Evolutionary conservation across 768 basidiomycete species (phyloP).

Genomic region (Mycena albidolilacea): DNA sequence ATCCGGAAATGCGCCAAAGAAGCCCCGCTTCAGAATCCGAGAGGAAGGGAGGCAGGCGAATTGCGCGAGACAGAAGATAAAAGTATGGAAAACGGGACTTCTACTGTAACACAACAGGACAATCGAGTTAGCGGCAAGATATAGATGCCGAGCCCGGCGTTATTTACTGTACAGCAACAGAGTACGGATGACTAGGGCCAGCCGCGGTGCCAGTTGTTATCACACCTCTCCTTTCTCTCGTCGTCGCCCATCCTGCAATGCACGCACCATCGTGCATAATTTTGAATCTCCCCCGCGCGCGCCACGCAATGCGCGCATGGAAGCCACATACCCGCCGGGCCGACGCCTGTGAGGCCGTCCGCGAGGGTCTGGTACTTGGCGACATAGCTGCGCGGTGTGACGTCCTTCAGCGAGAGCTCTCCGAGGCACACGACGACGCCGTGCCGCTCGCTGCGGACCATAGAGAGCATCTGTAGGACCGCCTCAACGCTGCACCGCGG

Average conservation of each 20-base stretch:
- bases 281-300: slow-evolving; percentile 15
- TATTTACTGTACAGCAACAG: background rate
- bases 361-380: background rate
- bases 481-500: slow-evolving; percentile 7
- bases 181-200: slow-evolving; percentile 2
- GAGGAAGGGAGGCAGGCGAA: too few species aligned
- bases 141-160: too few species aligned
- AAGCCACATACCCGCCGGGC: slow-evolving; percentile 8
- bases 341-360: background rate
- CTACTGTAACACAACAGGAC: too few species aligned
- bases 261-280: background rate
- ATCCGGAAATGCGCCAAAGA: too few species aligned
- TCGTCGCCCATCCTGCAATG: slow-evolving; percentile 12
- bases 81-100: too few species aligned
- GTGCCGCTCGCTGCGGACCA: slow-evolving; percentile 16
- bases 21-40: too few species aligned
- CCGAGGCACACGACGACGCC: slow-evolving; percentile 22
- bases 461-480: background rate
- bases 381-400: background rate
- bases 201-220: slow-evolving; percentile 16
- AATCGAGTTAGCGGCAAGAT: too few species aligned
- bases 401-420: background rate
- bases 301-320: slow-evolving; percentile 17
- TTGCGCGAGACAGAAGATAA: too few species aligned
- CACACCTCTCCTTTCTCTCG: background rate